Conservation (phyloP, 2,329 filamentous ascomycete genomes). For the Fusarium ramigenum region DNA sequence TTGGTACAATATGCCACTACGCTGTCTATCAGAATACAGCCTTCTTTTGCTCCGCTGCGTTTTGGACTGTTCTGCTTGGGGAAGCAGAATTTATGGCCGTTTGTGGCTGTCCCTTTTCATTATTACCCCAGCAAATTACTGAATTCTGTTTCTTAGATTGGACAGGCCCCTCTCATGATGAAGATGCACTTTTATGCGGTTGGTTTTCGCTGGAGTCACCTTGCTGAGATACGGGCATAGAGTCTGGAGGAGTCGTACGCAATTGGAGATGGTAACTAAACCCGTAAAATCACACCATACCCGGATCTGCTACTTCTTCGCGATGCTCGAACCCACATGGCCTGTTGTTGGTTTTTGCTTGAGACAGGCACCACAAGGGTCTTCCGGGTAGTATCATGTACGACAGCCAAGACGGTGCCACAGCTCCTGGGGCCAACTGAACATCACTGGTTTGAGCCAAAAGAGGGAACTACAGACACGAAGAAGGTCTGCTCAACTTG, state of each 20-base stretch:
- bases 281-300: constrained; percentile 42
- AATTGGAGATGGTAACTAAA: constrained; percentile 33
- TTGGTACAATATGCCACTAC: constrained; percentile 12
- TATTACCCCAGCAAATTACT: constrained; percentile 25
- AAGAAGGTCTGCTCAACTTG: constrained; percentile 25
- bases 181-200: constrained; percentile 38
- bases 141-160: constrained; percentile 38
- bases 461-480: constrained; percentile 31
- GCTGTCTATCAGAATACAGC: constrained; percentile 18
- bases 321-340: constrained; percentile 38
- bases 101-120: constrained; percentile 21
- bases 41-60: constrained; percentile 18
- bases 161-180: constrained; percentile 34
- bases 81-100: constrained; percentile 26
- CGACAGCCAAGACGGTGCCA: constrained; percentile 36
- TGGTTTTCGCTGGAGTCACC: constrained; percentile 33
- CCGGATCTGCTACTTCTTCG: constrained; percentile 27
- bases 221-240: constrained; percentile 32
- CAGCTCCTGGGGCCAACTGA: constrained; percentile 28
- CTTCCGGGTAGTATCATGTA: constrained; percentile 36
- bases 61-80: constrained; percentile 2
- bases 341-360: constrained; percentile 28
- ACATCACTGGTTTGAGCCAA: constrained; percentile 29
- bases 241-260: constrained; percentile 13
- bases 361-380: constrained; percentile 27